Conservation (phyloP, 2,329 filamentous ascomycete genomes). For the Fusarium subtropicale region DNA sequence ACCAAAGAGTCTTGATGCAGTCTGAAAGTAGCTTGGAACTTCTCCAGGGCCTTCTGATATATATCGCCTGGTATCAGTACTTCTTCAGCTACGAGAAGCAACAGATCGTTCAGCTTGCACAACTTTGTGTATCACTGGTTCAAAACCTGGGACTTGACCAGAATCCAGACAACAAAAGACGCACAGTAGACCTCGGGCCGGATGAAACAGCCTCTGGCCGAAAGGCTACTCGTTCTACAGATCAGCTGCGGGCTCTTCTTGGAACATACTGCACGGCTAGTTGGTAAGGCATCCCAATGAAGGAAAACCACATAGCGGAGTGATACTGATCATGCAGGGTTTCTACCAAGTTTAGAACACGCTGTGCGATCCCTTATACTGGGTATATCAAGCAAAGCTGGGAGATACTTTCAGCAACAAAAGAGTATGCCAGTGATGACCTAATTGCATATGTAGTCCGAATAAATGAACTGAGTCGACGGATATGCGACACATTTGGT, state of each 20-base stretch:
- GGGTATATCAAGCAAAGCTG: constrained; percentile 17
- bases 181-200: constrained; percentile 18
- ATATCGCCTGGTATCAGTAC: constrained; percentile 24
- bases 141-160: constrained; percentile 16
- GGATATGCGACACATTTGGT: constrained; percentile 16
- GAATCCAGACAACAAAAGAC: constrained; percentile 13
- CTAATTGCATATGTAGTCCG: not conserved
- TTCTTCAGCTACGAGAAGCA: constrained; percentile 22
- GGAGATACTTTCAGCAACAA: not conserved
- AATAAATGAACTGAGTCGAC: constrained; percentile 1
- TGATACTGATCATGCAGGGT: not conserved
- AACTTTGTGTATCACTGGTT: constrained; percentile 10
- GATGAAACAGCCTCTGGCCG: constrained; percentile 10
- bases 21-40: constrained; percentile 19
- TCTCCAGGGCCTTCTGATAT: constrained; percentile 7
- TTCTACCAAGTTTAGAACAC: constrained; percentile 21
- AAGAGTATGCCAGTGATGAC: not conserved
- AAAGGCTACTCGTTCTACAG: not conserved
- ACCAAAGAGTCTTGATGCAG: constrained; percentile 18
- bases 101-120: constrained; percentile 14
- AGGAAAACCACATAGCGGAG: no score
- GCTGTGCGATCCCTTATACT: constrained; percentile 6
- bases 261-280: constrained; percentile 19
- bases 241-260: constrained; percentile 16
- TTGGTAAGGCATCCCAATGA: not conserved